Conservation (phyloP, 2,329 filamentous ascomycete genomes). For the Fusarium proliferatum region DNA sequence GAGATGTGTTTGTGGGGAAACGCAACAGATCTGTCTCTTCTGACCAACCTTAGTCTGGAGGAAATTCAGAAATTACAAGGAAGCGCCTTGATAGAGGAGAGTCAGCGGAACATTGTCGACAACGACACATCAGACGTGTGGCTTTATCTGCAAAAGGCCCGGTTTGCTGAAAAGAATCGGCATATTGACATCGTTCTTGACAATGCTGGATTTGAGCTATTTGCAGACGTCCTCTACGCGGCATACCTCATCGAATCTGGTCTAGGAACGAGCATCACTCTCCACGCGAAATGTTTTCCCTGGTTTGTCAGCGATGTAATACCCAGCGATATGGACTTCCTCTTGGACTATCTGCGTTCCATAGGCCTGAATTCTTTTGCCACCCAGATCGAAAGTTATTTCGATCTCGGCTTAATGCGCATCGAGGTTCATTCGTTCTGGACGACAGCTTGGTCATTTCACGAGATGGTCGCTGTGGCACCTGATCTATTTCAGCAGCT, state of each 20-base stretch:
- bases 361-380: neutral
- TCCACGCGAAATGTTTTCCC: neutral
- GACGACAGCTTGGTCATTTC: conserved; percentile 1
- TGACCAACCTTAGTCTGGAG: neutral
- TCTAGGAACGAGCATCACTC: neutral
- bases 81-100: neutral
- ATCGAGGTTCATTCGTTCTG: conserved; percentile 10
- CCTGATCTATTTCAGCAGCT: neutral
- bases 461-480: neutral
- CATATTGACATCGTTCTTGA: conserved; percentile 9
- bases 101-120: neutral
- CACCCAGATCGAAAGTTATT: neutral
- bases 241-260: conserved; percentile 9
- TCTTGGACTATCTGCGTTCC: neutral
- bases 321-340: neutral
- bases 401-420: neutral
- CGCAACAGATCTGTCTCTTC: conserved; percentile 5
- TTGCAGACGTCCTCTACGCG: neutral
- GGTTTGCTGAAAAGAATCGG: neutral
- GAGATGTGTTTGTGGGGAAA: conserved; percentile 10
- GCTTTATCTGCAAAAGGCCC: neutral
- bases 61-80: conserved; percentile 4
- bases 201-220: conserved; percentile 11
- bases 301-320: neutral
- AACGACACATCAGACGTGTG: neutral